phyloP scores from a whole-genome alignment of 441 rosid genomes.

The Mallotus repandus region DNA sequence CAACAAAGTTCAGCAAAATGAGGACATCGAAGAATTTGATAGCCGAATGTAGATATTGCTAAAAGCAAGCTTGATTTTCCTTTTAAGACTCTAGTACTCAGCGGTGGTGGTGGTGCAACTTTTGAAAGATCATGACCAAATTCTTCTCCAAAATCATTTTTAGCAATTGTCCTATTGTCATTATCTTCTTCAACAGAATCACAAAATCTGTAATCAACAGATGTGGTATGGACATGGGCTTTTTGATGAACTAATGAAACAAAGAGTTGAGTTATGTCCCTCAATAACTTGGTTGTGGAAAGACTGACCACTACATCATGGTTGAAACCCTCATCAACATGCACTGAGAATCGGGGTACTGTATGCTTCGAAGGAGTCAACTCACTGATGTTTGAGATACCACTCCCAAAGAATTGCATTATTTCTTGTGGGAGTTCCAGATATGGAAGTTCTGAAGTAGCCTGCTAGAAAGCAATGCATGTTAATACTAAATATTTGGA shows the following conservation, averaged over 20 bases:
- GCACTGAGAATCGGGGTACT: constrained; percentile 61
- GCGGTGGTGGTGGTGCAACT: constrained; percentile 36
- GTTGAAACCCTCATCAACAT: constrained; percentile 49
- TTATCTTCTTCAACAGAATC: constrained; percentile 27
- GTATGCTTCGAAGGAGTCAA: constrained; percentile 46
- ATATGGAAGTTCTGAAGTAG: constrained; percentile 80
- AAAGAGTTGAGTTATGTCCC: constrained; percentile 58
- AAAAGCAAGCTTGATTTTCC: constrained; percentile 72
- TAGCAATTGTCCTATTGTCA: constrained; percentile 29
- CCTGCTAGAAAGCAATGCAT: constrained; percentile 43
- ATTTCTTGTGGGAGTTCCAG: constrained; percentile 55
- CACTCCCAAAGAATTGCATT: constrained; percentile 68
- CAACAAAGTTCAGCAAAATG: constrained; percentile 99
- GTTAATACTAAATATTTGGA: neutral
- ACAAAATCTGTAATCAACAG: constrained; percentile 30
- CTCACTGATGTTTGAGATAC: constrained; percentile 40
- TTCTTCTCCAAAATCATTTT: constrained; percentile 32
- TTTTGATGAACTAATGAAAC: constrained; percentile 70
- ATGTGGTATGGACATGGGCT: constrained; percentile 38
- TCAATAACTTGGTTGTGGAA: constrained; percentile 63
- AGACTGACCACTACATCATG: constrained; percentile 56
- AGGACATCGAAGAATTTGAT: constrained; percentile 83
- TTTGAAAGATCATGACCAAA: constrained; percentile 38
- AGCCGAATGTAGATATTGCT: constrained; percentile 78
- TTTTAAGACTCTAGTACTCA: constrained; percentile 49